Conservation (phyloP, 805 yeast species). For the Komagataella phaffii region DNA sequence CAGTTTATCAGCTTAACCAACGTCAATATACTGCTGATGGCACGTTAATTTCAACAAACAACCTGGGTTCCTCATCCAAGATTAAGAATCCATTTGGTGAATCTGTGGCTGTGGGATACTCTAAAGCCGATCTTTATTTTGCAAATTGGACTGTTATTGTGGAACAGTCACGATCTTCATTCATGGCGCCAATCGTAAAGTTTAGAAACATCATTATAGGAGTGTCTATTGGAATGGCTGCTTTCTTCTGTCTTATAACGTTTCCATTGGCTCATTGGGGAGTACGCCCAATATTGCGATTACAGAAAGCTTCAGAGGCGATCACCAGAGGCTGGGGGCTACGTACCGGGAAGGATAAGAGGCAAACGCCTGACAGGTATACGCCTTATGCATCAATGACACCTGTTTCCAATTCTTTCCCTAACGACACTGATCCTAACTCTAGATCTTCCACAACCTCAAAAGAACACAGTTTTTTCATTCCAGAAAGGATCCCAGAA, state of each 20-base stretch:
- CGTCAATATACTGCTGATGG: slow-evolving; percentile 4
- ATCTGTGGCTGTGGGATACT: slow-evolving; percentile 43
- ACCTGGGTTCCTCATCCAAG: slow-evolving; percentile 27
- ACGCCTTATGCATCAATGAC: slow-evolving; percentile 21
- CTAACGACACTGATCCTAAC: neutral
- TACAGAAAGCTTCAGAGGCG: slow-evolving; percentile 74
- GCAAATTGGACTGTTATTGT: slow-evolving; percentile 64
- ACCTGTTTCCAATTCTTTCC: slow-evolving; percentile 2
- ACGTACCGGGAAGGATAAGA: slow-evolving; percentile 7
- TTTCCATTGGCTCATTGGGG: slow-evolving; percentile 77
- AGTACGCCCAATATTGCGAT: slow-evolving; percentile 66
- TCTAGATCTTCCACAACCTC: neutral
- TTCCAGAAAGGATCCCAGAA: slow-evolving; percentile 21
- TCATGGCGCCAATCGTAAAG: slow-evolving; percentile 47
- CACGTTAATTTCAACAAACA: slow-evolving; percentile 5
- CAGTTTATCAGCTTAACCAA: slow-evolving; percentile 19
- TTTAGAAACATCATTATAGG: slow-evolving; percentile 63
- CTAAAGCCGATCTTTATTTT: slow-evolving; percentile 27
- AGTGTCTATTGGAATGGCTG: slow-evolving; percentile 68
- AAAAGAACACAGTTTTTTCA: neutral
- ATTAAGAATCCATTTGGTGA: slow-evolving; percentile 20
- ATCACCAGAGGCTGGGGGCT: slow-evolving; percentile 31
- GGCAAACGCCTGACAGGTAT: slow-evolving; percentile 12
- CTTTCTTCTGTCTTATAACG: slow-evolving; percentile 58
- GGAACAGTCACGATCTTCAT: slow-evolving; percentile 44